A percentile compares a stretch with the other conserved stretches of the same genome.
phyloP scores from a whole-genome alignment of 371 early-diverging fungal species.

The Mortierella sp. region DNA sequence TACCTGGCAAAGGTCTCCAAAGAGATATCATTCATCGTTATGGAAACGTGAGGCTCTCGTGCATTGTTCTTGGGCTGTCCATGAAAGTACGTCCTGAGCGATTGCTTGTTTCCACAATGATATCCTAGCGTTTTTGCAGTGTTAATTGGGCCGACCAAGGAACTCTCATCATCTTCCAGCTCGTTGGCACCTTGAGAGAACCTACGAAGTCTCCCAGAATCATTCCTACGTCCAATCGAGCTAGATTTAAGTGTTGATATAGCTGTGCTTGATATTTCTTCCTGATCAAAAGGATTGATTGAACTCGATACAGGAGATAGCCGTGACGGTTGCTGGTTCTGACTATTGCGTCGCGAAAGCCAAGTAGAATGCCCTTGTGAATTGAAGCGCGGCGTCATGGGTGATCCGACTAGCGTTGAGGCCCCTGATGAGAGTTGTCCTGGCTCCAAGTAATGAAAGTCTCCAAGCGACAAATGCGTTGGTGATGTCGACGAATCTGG shows the following conservation, averaged over 20 bases:
- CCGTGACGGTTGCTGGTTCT: constrained; percentile 2
- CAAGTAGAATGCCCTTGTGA: constrained; percentile 14
- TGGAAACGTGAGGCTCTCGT: constrained; percentile 28
- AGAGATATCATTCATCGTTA: constrained; percentile 45
- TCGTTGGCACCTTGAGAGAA: not conserved
- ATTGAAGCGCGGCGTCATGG: constrained; percentile 25
- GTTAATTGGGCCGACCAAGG: not conserved
- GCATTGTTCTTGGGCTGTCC: not conserved
- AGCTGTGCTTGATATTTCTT: not conserved
- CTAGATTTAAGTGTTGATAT: not conserved
- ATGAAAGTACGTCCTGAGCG: not conserved
- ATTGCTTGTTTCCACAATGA: not conserved
- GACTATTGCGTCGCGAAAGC: constrained; percentile 10
- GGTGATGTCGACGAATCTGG: not conserved
- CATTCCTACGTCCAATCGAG: not conserved
- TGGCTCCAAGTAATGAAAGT: constrained; percentile 15
- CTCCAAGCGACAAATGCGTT: constrained; percentile 2
- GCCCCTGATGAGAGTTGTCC: constrained; percentile 26
- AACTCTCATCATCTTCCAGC: not conserved
- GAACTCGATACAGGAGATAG: not conserved
- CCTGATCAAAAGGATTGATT: not conserved
- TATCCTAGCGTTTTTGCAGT: constrained; percentile 24
- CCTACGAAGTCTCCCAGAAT: not conserved
- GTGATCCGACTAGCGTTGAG: constrained; percentile 39
- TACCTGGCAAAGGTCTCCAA: constrained; percentile 28